Conservation (phyloP, 2,329 filamentous ascomycete species). For the Cladosporium colombiae region DNA sequence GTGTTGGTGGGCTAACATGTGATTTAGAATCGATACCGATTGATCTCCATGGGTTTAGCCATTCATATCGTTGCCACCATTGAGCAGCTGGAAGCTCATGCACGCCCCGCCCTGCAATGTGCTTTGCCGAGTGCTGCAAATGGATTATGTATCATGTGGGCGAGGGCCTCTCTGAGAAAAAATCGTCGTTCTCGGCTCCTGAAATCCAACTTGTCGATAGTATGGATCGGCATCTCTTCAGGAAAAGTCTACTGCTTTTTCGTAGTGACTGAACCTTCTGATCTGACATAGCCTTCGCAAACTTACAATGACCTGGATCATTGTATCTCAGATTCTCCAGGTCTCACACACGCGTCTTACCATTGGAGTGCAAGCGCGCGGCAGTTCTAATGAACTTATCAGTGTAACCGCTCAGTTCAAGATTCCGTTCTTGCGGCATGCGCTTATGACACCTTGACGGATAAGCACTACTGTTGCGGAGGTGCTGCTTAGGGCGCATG, state of each 20-base stretch:
- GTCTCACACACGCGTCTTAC: too few relatives aligned
- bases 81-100: conserved; percentile 10
- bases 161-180: background rate
- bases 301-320: too few relatives aligned
- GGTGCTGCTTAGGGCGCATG: background rate
- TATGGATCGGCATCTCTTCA: background rate
- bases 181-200: background rate
- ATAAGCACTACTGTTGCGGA: background rate
- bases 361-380: too few relatives aligned
- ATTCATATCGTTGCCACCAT: background rate
- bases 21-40: background rate
- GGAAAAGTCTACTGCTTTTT: too few relatives aligned
- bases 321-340: too few relatives aligned
- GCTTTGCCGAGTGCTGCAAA: background rate
- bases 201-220: background rate
- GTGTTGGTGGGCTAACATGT: background rate
- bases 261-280: too few relatives aligned
- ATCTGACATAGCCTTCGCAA: too few relatives aligned
- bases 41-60: background rate
- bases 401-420: background rate
- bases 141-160: background rate
- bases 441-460: background rate
- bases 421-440: background rate
- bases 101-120: conserved; percentile 12
- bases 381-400: background rate